A percentile compares a stretch with the other conserved stretches of the same genome.
These are phyloP conservation scores for Monosporozyma siamensis DNA, from an alignment of 805 yeast species.

Conservation along the genomic window DNA sequence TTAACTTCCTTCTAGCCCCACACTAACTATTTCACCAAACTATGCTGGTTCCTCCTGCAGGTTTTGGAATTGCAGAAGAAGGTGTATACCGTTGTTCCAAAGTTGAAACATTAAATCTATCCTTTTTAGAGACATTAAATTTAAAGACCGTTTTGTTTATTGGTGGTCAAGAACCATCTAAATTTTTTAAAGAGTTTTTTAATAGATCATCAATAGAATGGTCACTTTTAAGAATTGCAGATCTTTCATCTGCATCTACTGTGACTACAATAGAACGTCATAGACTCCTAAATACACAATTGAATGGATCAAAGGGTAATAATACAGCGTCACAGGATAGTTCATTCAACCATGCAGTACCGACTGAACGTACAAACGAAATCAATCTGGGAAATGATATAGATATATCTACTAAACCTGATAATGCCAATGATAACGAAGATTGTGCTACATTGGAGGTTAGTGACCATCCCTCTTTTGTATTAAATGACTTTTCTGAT, in stretches of 20 bases:
- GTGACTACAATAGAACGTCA: constrained; percentile 2
- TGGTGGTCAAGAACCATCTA: constrained; percentile 79
- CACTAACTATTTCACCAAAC: no score
- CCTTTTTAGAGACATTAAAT: constrained; percentile 66
- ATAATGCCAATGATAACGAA: not conserved
- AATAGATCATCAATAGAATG: constrained; percentile 46
- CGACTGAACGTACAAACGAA: not conserved
- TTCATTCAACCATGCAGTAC: not conserved
- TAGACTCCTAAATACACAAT: not conserved
- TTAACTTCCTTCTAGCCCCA: no score
- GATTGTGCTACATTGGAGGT: not conserved
- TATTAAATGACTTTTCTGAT: constrained; percentile 38
- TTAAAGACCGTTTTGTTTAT: constrained; percentile 61
- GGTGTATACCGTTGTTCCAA: constrained; percentile 78
- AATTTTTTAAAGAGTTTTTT: constrained; percentile 58
- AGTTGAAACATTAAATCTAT: constrained; percentile 63
- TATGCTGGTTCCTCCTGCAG: constrained; percentile 89
- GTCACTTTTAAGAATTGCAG: constrained; percentile 29
- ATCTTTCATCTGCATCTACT: constrained; percentile 15
- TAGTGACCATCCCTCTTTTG: constrained; percentile 7
- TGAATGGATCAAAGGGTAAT: not conserved
- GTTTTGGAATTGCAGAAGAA: constrained; percentile 83
- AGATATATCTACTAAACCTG: not conserved
- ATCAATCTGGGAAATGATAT: not conserved
- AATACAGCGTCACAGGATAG: not conserved